Evolutionary conservation across 2,329 filamentous ascomycete species (phyloP), one percentile per base, ranked within the genome.

Genomic region (Microdochium paspali): DNA sequence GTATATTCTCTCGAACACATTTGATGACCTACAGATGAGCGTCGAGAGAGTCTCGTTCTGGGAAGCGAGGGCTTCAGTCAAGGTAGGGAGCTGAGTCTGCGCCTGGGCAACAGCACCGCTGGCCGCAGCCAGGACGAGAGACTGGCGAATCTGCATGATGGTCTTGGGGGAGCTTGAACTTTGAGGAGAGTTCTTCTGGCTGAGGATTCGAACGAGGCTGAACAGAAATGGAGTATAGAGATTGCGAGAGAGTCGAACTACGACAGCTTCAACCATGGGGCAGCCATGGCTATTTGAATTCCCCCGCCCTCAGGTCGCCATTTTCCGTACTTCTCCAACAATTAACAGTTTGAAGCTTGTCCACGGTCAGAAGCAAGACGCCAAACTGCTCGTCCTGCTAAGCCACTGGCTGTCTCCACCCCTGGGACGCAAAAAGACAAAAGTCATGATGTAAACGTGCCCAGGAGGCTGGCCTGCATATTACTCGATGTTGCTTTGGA

Each of bases 41-140:
- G 46, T 52, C 13, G 56, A 56, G 10, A 58, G 43, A 5, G 44
- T 46, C 28, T 48, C 51, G 48, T 51, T 53, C 45, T 54, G 50
- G 20, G 54, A 54, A 15, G 50, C 50, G 3, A 58, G 46, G 23
- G 53, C 52, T 46, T 57, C 52, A 4, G 48, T 53, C 45, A 58
- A 48, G 35, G n/a, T 40, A 20, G 35, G 35, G 18, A 40, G 35
- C 18, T 40, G 35, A 18, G 31, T 15, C 6, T 35, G 5, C 31
- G n/a, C n/a, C 26, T 40, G 35, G 35, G 35, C 35, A 3, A 40
- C 35, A 21, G 35, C 35, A 21, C 15, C 15, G 18, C 35, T 21
- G 35, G 35, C 35, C 18, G 35, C 18, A 12, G 35, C 35, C 6
- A 40, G 35, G 35, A 40, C 3, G 5, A 40, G 35, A 21, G 35